Percentiles rank a stretch among this genome's conserved stretches.
Conservation (phyloP, 2,329 filamentous ascomycete genomes). For the Fusarium lateritium region DNA sequence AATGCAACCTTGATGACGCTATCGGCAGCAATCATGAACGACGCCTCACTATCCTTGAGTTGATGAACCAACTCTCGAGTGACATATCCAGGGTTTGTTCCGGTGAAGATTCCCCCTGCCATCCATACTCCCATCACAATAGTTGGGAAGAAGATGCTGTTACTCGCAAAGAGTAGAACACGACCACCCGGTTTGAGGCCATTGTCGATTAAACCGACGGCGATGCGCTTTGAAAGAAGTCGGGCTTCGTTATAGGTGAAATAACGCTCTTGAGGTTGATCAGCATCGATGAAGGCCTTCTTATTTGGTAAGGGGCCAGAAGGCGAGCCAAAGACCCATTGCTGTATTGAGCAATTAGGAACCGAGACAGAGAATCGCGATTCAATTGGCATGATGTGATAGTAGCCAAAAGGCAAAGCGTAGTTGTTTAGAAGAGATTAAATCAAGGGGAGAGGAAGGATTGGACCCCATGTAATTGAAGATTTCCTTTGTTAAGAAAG, state of each 20-base stretch:
- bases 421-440: background rate
- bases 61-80: conserved; percentile 82
- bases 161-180: conserved; percentile 80
- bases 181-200: conserved; percentile 79
- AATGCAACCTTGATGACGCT: conserved; percentile 73
- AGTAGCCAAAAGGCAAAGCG: background rate
- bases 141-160: conserved; percentile 80
- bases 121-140: conserved; percentile 81
- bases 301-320: conserved; percentile 60
- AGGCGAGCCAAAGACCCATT: conserved; percentile 69
- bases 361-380: conserved; percentile 63
- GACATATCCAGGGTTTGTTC: conserved; percentile 79
- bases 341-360: conserved; percentile 65
- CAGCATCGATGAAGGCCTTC: conserved; percentile 73
- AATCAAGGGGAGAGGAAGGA: background rate
- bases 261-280: conserved; percentile 75
- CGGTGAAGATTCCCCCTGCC: conserved; percentile 84
- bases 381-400: conserved; percentile 60
- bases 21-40: conserved; percentile 76
- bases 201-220: conserved; percentile 73
- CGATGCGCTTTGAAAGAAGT: conserved; percentile 79
- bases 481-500: conserved; percentile 5
- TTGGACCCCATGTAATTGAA: background rate
- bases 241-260: conserved; percentile 76
- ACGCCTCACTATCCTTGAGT: conserved; percentile 78